A percentile compares a stretch with the other conserved stretches of the same genome.
These are phyloP conservation scores for Lipomyces sp. DNA, from an alignment of 805 yeast species.

Conservation along the genomic window DNA sequence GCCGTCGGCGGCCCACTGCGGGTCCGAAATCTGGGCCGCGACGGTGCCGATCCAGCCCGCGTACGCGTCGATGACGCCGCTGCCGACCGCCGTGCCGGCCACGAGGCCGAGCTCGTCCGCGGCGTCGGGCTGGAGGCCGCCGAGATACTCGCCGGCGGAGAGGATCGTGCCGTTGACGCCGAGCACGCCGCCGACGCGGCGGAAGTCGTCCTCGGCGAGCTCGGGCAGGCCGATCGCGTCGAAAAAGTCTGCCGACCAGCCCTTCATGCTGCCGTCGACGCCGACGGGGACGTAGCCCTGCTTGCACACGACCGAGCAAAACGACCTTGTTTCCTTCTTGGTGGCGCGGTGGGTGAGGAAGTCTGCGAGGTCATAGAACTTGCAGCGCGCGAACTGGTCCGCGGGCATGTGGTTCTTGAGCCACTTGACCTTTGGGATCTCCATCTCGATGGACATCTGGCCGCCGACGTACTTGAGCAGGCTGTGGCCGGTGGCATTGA, in stretches of 20 bases:
- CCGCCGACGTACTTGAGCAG: conserved; percentile 93
- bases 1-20: conserved; percentile 31
- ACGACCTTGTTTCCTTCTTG: conserved; percentile 79
- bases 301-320: conserved; percentile 88
- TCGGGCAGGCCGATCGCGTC: conserved; percentile 67
- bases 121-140: conserved; percentile 59
- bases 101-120: conserved; percentile 84
- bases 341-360: conserved; percentile 89
- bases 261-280: conserved; percentile 77
- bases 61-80: conserved; percentile 96
- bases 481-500: conserved; percentile 76
- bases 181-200: conserved; percentile 79
- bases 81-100: conserved; percentile 76
- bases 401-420: conserved; percentile 77
- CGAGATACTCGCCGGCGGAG: conserved; percentile 88
- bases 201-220: conserved; percentile 69
- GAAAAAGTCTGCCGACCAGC: conserved; percentile 87
- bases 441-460: conserved; percentile 97
- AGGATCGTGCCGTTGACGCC: conserved; percentile 67
- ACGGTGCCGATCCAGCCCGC: conserved; percentile 99
- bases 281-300: conserved; percentile 94
- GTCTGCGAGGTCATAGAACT: conserved; percentile 91
- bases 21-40: conserved; percentile 74
- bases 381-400: conserved; percentile 54
- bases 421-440: conserved; percentile 96